Evolutionary conservation across 495 filamentous ascomycete genomes (phyloP).

Genomic region (Terfezia claveryi): DNA sequence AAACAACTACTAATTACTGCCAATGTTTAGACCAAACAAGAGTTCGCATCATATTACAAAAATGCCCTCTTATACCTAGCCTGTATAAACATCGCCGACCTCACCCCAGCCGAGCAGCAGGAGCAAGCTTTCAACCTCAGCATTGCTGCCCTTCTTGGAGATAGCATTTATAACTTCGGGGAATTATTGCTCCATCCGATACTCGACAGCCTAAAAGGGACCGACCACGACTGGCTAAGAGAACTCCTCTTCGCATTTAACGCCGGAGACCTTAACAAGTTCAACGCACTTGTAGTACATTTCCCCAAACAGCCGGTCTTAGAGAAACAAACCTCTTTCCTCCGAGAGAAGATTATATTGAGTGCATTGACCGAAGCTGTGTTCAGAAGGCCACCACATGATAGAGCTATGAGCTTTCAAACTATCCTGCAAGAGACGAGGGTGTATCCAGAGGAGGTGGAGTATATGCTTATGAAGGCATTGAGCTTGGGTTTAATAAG

Average conservation of each 20-base stretch:
- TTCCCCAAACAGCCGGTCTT: conserved; percentile 61
- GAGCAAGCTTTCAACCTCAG: conserved; percentile 75
- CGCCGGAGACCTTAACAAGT: conserved; percentile 73
- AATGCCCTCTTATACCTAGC: conserved; percentile 96
- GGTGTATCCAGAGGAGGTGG: conserved; percentile 72
- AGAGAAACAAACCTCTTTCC: conserved; percentile 50
- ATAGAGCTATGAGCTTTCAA: conserved; percentile 75
- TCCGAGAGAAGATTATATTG: conserved; percentile 94
- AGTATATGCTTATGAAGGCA: conserved; percentile 97
- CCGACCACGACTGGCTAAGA: conserved; percentile 51
- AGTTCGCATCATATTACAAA: conserved; percentile 90
- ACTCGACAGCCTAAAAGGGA: conserved; percentile 45
- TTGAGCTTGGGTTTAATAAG: conserved; percentile 72
- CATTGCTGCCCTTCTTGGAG: conserved; percentile 78
- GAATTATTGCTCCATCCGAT: conserved; percentile 96
- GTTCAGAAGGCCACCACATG: conserved; percentile 84
- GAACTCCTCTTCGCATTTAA: conserved; percentile 95
- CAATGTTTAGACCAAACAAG: conserved; percentile 39
- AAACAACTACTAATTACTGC: neutral
- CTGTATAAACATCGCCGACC: conserved; percentile 63
- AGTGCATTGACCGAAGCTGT: conserved; percentile 89
- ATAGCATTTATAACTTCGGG: conserved; percentile 96
- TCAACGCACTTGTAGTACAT: conserved; percentile 56
- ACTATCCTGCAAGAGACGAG: conserved; percentile 83
- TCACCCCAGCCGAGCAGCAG: conserved; percentile 48